A percentile compares a stretch with the other conserved stretches of the same genome.
phyloP scores from a whole-genome alignment of 768 basidiomycete genomes.

The Daedaleopsis sinensis region DNA sequence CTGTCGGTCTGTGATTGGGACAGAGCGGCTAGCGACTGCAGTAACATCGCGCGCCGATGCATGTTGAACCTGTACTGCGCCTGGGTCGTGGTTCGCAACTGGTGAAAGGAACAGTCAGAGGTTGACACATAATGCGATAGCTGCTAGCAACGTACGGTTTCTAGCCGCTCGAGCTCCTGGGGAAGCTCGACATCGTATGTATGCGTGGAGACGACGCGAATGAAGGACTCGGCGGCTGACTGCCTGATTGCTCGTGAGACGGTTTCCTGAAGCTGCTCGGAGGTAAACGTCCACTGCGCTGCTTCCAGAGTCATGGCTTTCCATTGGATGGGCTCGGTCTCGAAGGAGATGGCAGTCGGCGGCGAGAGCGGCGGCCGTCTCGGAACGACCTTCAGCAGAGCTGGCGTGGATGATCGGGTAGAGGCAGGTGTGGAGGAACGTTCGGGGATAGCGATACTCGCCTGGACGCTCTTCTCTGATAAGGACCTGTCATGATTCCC shows the following conservation, averaged over 20 bases:
- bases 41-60: conserved; percentile 66
- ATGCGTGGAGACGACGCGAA: conserved; percentile 67
- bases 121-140: background rate
- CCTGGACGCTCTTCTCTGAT: conserved; percentile 20
- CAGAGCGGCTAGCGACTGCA: conserved; percentile 68
- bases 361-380: conserved; percentile 42
- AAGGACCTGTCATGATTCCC: conserved; percentile 7
- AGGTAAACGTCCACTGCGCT: conserved; percentile 63
- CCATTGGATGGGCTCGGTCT: conserved; percentile 58
- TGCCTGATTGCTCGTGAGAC: conserved; percentile 73
- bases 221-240: conserved; percentile 68
- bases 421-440: conserved; percentile 12
- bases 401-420: conserved; percentile 20
- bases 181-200: conserved; percentile 62
- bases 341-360: conserved; percentile 59
- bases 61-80: conserved; percentile 70
- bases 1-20: conserved; percentile 36
- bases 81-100: conserved; percentile 56
- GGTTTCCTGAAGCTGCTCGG: conserved; percentile 60
- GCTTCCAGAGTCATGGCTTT: conserved; percentile 72
- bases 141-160: conserved; percentile 26
- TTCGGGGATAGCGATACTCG: background rate
- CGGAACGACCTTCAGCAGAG: conserved; percentile 19
- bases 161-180: conserved; percentile 60
- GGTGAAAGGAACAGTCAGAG: background rate